Evolutionary conservation across 139 green algal species (phyloP), one percentile per base, ranked within the genome.

Genomic region (Coelastrella sp.): DNA sequence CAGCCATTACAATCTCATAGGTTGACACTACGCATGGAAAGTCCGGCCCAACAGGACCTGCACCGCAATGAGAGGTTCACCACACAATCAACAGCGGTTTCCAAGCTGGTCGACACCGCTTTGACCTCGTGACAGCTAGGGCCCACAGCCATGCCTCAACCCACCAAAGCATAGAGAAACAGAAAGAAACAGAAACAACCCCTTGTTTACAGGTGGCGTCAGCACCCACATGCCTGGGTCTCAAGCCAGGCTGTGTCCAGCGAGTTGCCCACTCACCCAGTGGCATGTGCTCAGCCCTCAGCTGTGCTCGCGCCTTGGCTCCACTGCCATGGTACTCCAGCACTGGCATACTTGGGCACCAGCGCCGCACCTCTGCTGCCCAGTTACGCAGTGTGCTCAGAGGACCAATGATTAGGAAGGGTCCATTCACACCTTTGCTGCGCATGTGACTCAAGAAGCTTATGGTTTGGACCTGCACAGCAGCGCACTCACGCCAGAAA

Each of bases 331-430:
- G 98, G 93, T 99, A 99, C 56, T 99, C 94, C 35, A 99, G 72
- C n/a, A 93, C 94, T 0, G 96, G 94, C 74, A 99, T 94, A 89
- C 74, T 93, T 22, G 98, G 98, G 25, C 93, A 93, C 94, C 96
- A 99, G 65, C 96, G 95, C 93, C 68, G 8, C 35, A 88, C 79
- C 94, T 99, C 98, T 5, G 81, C 75, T n/a, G 98, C 91, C 98
- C 98, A 99, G 95, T 99, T 99, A 89, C 94, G 85, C 60, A 99
- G 93, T 6, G 97, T 99, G 56, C 96, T 98, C 59, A 99, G 94
- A 8, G 98, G 98, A 11, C 93, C 98, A 9, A 99, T 72, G 20
- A 99, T 90, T 49, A 99, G 90, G 92, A 97, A 99, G 49, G 96
- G 97, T 10, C 97, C 97, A 12, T 92, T 25, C 20, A 98, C 93